phyloP scores from a whole-genome alignment of 1,284 basidiomycete genomes.

The Sanghuangporus weigelae region DNA sequence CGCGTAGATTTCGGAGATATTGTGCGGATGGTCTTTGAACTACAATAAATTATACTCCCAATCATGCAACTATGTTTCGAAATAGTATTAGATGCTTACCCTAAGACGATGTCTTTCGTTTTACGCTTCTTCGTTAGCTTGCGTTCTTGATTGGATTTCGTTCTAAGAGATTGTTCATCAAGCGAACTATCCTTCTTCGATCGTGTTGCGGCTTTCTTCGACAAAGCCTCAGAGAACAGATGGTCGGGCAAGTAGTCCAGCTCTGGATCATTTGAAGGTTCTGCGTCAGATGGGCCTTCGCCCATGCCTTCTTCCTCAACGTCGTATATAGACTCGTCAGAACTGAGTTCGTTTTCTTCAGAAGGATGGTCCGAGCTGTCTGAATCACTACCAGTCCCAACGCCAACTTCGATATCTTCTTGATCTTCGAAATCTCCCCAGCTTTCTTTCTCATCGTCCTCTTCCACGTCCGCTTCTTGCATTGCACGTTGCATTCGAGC shows the following conservation, averaged over 20 bases:
- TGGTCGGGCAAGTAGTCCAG: conserved; percentile 16
- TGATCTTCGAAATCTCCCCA: background rate
- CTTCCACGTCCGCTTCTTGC: conserved; percentile 11
- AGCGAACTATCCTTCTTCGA: background rate
- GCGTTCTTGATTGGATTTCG: background rate
- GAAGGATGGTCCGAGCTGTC: background rate
- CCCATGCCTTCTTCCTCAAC: background rate
- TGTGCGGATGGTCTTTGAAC: conserved; percentile 13
- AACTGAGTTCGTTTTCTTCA: background rate
- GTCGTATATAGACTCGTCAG: background rate
- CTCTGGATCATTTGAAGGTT: background rate
- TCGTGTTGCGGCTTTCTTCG: background rate
- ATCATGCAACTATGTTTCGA: background rate
- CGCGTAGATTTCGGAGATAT: background rate
- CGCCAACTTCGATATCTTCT: background rate
- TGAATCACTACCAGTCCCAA: background rate
- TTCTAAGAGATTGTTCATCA: background rate
- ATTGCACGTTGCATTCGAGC: conserved; percentile 14
- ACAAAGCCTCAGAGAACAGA: conserved; percentile 12
- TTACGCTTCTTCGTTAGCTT: background rate
- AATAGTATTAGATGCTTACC: conserved; percentile 5
- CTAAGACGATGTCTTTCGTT: conserved; percentile 13
- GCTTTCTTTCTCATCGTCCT: background rate
- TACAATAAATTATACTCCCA: background rate
- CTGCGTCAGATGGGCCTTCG: background rate